Evolutionary conservation across 108 stramenopile genomes (phyloP).

Genomic region (Conticribra weissflogii): DNA sequence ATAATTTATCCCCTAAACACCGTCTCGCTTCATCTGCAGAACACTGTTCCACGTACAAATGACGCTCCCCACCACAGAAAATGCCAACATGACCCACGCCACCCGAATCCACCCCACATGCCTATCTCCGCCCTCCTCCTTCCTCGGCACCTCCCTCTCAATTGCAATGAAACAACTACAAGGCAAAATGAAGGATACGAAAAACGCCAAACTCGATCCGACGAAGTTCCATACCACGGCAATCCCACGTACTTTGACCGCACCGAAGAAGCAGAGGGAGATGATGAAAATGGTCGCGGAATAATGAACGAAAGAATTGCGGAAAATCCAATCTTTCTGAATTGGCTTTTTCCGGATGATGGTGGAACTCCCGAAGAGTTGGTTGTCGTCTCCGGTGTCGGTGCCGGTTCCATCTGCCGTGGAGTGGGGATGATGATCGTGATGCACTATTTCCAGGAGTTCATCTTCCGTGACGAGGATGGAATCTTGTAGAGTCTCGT

Average conservation of each 20-base stretch:
- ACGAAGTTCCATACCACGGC: slow-evolving; percentile 75
- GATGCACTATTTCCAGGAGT: slow-evolving; percentile 10
- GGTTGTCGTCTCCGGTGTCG: too few species aligned
- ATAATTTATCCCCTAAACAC: too few species aligned
- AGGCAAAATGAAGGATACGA: slow-evolving; percentile 80
- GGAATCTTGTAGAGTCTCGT: slow-evolving; percentile 16
- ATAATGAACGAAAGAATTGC: slow-evolving; percentile 53
- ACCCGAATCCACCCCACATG: slow-evolving; percentile 16
- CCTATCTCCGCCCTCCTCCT: slow-evolving; percentile 8
- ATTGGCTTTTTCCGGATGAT: slow-evolving; percentile 30
- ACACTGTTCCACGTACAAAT: slow-evolving; percentile 52
- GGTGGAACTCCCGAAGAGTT: slow-evolving; percentile 16
- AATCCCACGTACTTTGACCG: slow-evolving; percentile 68
- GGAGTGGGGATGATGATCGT: too few species aligned
- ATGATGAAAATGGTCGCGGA: slow-evolving; percentile 59
- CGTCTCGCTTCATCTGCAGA: too few species aligned
- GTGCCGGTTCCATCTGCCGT: background rate
- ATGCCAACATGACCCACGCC: slow-evolving; percentile 40
- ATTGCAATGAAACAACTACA: slow-evolving; percentile 45
- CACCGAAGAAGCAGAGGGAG: slow-evolving; percentile 52
- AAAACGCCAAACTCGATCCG: slow-evolving; percentile 73
- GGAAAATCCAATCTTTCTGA: slow-evolving; percentile 35
- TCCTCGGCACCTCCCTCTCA: slow-evolving; percentile 25
- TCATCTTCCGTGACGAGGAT: slow-evolving; percentile 35
- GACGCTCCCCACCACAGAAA: slow-evolving; percentile 31